Percentiles rank a stretch among this genome's conserved stretches.
These are phyloP conservation scores for Fusarium tuaranense DNA, from an alignment of 2,329 filamentous ascomycete species.

Conservation along the genomic window DNA sequence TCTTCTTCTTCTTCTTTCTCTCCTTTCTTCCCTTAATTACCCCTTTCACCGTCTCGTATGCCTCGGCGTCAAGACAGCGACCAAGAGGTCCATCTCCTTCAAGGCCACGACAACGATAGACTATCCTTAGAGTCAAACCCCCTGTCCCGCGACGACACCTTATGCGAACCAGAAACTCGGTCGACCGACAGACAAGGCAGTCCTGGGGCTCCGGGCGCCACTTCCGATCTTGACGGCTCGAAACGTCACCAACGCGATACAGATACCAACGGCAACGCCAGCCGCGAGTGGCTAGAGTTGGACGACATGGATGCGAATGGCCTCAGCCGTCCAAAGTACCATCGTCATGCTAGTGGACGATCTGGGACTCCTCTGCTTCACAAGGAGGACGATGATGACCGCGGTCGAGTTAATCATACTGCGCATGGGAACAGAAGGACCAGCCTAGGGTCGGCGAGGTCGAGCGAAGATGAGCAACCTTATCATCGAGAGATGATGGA, in stretches of 20 bases:
- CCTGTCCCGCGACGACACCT: conserved; percentile 41
- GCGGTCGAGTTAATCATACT: conserved; percentile 37
- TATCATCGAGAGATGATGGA: conserved; percentile 44
- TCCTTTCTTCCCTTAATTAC: conserved; percentile 21
- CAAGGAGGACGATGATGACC: conserved; percentile 49
- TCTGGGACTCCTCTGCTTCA: conserved; percentile 57
- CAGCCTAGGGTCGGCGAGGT: conserved; percentile 30
- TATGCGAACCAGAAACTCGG: conserved; percentile 42
- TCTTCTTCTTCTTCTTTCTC: conserved; percentile 19
- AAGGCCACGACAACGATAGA: conserved; percentile 32
- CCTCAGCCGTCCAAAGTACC: conserved; percentile 57
- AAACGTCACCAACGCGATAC: conserved; percentile 49
- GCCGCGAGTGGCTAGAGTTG: conserved; percentile 33
- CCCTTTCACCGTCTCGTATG: conserved; percentile 29
- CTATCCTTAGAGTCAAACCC: conserved; percentile 25
- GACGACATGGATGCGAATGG: conserved; percentile 57
- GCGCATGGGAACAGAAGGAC: conserved; percentile 27
- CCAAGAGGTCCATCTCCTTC: conserved; percentile 39
- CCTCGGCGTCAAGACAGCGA: conserved; percentile 35
- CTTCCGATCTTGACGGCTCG: conserved; percentile 43
- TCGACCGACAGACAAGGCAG: conserved; percentile 39
- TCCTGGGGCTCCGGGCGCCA: conserved; percentile 44
- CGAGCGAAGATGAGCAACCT: conserved; percentile 42
- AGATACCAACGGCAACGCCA: conserved; percentile 49
- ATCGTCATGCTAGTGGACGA: conserved; percentile 60